Percentiles rank a stretch among this genome's conserved stretches.
Evolutionary conservation across 805 yeast species (phyloP).

Genomic region (Jamesozyma jinghongensis): DNA sequence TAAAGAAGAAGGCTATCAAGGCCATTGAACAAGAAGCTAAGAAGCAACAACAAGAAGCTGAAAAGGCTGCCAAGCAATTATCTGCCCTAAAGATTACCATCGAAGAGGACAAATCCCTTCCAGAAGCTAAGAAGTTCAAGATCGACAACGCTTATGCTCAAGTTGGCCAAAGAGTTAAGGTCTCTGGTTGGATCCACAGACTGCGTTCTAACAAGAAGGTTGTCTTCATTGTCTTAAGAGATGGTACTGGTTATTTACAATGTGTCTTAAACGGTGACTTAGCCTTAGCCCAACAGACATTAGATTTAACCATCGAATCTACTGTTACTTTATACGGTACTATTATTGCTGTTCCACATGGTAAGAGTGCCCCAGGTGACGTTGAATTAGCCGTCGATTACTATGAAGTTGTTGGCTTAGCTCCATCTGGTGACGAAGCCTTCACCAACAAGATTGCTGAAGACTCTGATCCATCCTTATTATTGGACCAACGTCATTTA

Average conservation of each 20-base stretch:
- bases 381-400: constrained; percentile 88
- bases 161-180: constrained; percentile 62
- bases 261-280: constrained; percentile 82
- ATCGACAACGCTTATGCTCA: constrained; percentile 44
- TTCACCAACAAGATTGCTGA: constrained; percentile 92
- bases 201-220: constrained; percentile 87
- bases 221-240: constrained; percentile 85
- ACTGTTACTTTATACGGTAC: constrained; percentile 75
- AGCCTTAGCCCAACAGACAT: constrained; percentile 81
- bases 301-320: constrained; percentile 79
- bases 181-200: constrained; percentile 96
- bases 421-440: constrained; percentile 94
- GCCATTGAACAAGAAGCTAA: constrained; percentile 45
- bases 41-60: constrained; percentile 49
- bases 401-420: constrained; percentile 81
- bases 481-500: constrained; percentile 92
- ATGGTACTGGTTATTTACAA: constrained; percentile 89
- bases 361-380: constrained; percentile 95
- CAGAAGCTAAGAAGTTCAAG: constrained; percentile 60
- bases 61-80: constrained; percentile 64
- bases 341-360: constrained; percentile 80
- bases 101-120: constrained; percentile 63
- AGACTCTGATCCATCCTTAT: constrained; percentile 83
- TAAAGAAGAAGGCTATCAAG: constrained; percentile 59
- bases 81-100: constrained; percentile 71